phyloP scores from a whole-genome alignment of 495 filamentous ascomycete species.

The Amorphotheca resinae region DNA sequence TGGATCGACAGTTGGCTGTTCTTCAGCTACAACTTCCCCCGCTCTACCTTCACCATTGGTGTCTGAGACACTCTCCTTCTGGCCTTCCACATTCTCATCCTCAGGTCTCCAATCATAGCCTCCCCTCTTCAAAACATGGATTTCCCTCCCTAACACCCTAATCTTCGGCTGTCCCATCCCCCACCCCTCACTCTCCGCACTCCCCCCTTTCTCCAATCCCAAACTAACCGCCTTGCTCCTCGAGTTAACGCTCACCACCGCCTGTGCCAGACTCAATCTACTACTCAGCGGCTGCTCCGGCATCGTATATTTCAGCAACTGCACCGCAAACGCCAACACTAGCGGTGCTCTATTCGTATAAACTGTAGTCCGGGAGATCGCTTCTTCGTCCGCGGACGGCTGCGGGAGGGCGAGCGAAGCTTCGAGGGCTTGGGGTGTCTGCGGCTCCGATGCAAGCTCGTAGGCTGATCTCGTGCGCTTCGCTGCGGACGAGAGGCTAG shows the following conservation, averaged over 20 bases:
- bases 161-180: conserved; percentile 62
- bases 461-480: conserved; percentile 36
- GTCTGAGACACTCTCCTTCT: background rate
- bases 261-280: conserved; percentile 64
- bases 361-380: conserved; percentile 42
- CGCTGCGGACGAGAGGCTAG: conserved; percentile 17
- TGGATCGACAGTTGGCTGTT: background rate
- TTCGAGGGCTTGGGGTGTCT: conserved; percentile 53
- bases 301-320: conserved; percentile 64
- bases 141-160: conserved; percentile 56
- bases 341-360: conserved; percentile 71
- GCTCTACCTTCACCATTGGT: background rate
- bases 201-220: conserved; percentile 53
- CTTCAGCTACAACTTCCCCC: background rate
- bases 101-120: conserved; percentile 52
- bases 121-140: conserved; percentile 61
- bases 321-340: conserved; percentile 67
- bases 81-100: conserved; percentile 6
- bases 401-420: conserved; percentile 50
- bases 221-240: conserved; percentile 61
- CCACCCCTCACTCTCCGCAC: conserved; percentile 59
- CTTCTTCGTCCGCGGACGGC: conserved; percentile 39
- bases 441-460: conserved; percentile 24
- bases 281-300: conserved; percentile 74
- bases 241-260: conserved; percentile 66